Evolutionary conservation across 192 early-diverging fungal genomes (phyloP), one percentile per base, ranked within the genome.

Genomic region (Helicostylum pulchrum): DNA sequence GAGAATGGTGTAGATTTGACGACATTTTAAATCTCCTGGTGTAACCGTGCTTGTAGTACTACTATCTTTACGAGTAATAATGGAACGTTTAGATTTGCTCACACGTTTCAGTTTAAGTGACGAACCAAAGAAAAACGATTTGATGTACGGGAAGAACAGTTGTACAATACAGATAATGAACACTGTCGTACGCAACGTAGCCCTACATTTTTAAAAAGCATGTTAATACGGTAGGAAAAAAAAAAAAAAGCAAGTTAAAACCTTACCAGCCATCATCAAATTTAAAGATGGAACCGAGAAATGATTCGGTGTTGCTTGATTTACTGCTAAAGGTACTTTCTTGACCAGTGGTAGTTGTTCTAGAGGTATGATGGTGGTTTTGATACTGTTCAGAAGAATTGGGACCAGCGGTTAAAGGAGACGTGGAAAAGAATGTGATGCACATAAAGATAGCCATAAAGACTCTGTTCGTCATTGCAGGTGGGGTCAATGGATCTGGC

Each of bases 401-500:
- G 11, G 73, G 36, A n/a, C 57, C 54, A 49, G 68, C 48, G 17
- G 68, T 70, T 7, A 75, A 53, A 21, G 74, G 74, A 9, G 74
- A 75, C 2, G 74, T 57, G 34, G 75, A 68, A 48, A 85, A 85
- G 23, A 85, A 78, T 0, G 83, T 79, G 36, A 80, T 64, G 46
- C 73, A 75, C 83, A 85, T 85, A 59, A 85, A 85, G 20, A 83
- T 62, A 3, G 83, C 83, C 83, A 85, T 85, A 49, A 83, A 73
- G 11, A 80, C 79, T 46, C 81, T 77, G 10, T 60, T 44, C 20
- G 21, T 19, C n/a, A 63, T 65, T 11, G 47, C 52, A n/a, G 78
- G 70, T 3, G 66, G 73, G 7, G 78, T 72, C 5, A 61, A 45
- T 21, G 67, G 59, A n/a, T 43, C 59, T 0, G 61, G 30, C 9